A percentile compares a stretch with the other conserved stretches of the same genome.
Conservation (phyloP, 805 yeast species). For the Saccharomycopsis guyanensis region DNA sequence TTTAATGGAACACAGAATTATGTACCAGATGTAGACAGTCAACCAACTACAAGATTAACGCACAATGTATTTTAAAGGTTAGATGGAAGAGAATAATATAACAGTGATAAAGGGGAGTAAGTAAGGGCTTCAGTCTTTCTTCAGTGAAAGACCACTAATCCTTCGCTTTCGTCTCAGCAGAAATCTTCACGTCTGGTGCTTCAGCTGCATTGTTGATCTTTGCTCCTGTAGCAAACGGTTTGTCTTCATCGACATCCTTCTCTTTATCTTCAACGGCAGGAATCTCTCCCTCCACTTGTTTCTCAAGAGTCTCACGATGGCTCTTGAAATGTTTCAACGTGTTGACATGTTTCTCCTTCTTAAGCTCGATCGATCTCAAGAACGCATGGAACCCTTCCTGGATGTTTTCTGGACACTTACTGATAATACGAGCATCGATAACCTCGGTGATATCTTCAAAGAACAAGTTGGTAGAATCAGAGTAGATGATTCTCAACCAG, state of each 20-base stretch:
- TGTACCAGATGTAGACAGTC: too few species aligned
- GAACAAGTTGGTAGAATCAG: slow-evolving; percentile 22
- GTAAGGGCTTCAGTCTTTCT: too few species aligned
- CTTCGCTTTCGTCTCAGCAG: slow-evolving; percentile 9
- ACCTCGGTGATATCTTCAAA: slow-evolving; percentile 16
- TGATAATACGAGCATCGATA: slow-evolving; percentile 16
- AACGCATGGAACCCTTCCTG: slow-evolving; percentile 13
- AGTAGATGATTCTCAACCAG: slow-evolving; percentile 63
- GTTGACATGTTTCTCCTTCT: slow-evolving; percentile 12
- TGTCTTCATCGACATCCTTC: slow-evolving; percentile 3
- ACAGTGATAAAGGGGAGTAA: too few species aligned
- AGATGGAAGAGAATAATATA: too few species aligned
- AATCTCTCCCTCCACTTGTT: not conserved
- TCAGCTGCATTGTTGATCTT: not conserved
- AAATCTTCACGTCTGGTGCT: slow-evolving; percentile 12
- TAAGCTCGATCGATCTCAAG: slow-evolving; percentile 9
- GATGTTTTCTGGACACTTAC: slow-evolving; percentile 12
- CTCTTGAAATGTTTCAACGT: not conserved
- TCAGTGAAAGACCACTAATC: not conserved
- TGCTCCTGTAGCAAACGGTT: slow-evolving; percentile 13
- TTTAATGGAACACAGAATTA: too few species aligned
- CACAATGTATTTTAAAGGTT: too few species aligned
- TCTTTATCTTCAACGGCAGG: slow-evolving; percentile 9
- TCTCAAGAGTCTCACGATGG: not conserved
- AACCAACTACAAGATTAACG: too few species aligned